Conservation (phyloP, 129 eudicot genomes). For the Logfia minima region DNA sequence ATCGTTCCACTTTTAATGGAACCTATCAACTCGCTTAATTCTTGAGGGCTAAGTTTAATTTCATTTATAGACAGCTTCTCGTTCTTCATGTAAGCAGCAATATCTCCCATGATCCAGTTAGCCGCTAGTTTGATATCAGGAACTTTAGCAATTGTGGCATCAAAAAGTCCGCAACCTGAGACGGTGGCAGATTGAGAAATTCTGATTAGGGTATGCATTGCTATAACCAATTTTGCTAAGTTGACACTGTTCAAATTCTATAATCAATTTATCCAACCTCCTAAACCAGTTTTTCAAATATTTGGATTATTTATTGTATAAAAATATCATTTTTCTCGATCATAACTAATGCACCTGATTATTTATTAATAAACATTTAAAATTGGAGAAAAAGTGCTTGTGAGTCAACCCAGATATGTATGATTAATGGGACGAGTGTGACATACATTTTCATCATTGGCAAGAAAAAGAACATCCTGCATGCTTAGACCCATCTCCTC, state of each 20-base stretch:
- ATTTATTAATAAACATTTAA: neutral
- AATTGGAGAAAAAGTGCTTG: neutral
- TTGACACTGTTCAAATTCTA: conserved; percentile 24
- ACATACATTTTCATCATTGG: conserved; percentile 87
- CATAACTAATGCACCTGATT: neutral
- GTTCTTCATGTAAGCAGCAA: conserved; percentile 84
- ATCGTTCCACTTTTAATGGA: conserved; percentile 81
- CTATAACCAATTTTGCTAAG: conserved; percentile 44
- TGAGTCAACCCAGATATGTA: neutral
- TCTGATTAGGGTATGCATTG: neutral
- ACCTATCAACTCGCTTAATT: conserved; percentile 74
- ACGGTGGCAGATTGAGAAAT: neutral
- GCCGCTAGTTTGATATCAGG: conserved; percentile 80
- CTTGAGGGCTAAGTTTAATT: conserved; percentile 76
- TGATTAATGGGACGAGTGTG: neutral
- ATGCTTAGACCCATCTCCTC: conserved; percentile 85
- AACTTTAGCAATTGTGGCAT: conserved; percentile 70
- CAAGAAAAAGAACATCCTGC: conserved; percentile 91
- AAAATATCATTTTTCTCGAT: neutral
- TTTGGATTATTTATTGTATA: neutral
- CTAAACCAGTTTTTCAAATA: neutral
- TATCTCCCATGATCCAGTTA: conserved; percentile 98
- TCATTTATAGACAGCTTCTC: conserved; percentile 75
- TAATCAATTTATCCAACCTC: neutral
- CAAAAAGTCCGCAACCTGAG: conserved; percentile 85